phyloP scores from a whole-genome alignment of 164 flowering plant species.

The Dillenia turbinata region DNA sequence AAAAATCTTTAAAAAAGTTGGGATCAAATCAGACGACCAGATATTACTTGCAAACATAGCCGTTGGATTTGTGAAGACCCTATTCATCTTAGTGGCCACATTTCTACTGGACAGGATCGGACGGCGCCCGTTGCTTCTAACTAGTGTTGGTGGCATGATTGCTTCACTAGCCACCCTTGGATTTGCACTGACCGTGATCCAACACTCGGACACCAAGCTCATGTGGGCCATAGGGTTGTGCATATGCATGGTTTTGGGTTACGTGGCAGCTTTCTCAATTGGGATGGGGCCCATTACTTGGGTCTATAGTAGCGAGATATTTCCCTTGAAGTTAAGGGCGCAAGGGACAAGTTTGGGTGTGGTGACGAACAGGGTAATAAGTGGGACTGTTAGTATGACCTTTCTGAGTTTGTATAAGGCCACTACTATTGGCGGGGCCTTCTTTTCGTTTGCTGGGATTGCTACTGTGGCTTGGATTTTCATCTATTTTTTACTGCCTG shows the following conservation, averaged over 20 bases:
- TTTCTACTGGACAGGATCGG: constrained; percentile 53
- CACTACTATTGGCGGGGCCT: constrained; percentile 50
- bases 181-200: constrained; percentile 30
- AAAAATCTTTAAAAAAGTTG: constrained; percentile 57
- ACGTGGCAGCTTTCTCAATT: constrained; percentile 56
- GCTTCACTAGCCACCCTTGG: constrained; percentile 36
- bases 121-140: constrained; percentile 57
- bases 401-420: constrained; percentile 46
- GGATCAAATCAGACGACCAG: constrained; percentile 24
- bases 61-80: constrained; percentile 59
- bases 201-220: constrained; percentile 25
- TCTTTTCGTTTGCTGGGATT: constrained; percentile 44
- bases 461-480: constrained; percentile 39
- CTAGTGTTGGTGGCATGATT: constrained; percentile 58
- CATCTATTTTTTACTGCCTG: constrained; percentile 49
- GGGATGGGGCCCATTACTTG: constrained; percentile 77
- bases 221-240: constrained; percentile 47
- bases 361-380: constrained; percentile 44
- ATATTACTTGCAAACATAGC: constrained; percentile 57
- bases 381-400: constrained; percentile 54
- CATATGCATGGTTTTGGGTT: constrained; percentile 27
- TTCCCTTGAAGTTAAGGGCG: constrained; percentile 55
- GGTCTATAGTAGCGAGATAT: constrained; percentile 76
- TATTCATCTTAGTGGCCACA: constrained; percentile 48
- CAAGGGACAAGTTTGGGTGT: constrained; percentile 56